phyloP scores from a whole-genome alignment of 1,139 yeast species.

The Suzukiozyma palmioleophila region DNA sequence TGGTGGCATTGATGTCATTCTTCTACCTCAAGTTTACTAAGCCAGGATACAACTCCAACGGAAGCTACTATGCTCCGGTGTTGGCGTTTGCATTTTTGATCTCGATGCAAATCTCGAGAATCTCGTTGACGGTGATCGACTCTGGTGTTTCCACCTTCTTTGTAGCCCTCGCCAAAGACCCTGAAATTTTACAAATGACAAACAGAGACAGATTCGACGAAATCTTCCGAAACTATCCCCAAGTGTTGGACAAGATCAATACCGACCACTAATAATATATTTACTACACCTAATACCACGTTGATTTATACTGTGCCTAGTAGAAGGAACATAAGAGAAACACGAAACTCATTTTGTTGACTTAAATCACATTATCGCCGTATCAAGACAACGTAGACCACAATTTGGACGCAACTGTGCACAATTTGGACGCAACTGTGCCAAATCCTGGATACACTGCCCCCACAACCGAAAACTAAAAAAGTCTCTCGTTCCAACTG shows the following conservation, averaged over 20 bases:
- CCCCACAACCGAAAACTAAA: no score
- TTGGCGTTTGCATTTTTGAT: constrained; percentile 75
- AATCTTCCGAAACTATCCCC: constrained; percentile 70
- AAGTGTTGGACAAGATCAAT: constrained; percentile 56
- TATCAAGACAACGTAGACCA: no score
- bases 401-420: no score
- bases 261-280: constrained; percentile 25
- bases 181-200: constrained; percentile 74
- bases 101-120: constrained; percentile 70
- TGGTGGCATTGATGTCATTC: constrained; percentile 65
- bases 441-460: no score
- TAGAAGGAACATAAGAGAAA: no score
- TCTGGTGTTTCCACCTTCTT: constrained; percentile 86
- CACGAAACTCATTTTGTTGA: no score
- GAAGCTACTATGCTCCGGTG: constrained; percentile 70
- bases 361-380: no score
- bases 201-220: constrained; percentile 75
- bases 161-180: constrained; percentile 83
- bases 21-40: constrained; percentile 68
- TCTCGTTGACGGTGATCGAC: constrained; percentile 68
- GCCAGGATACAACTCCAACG: constrained; percentile 65
- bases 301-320: no score
- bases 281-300: background rate
- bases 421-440: no score
- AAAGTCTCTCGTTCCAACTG: no score